Conservation (phyloP, 2,329 filamentous ascomycete species). For the Dactylonectria estremocensis region DNA sequence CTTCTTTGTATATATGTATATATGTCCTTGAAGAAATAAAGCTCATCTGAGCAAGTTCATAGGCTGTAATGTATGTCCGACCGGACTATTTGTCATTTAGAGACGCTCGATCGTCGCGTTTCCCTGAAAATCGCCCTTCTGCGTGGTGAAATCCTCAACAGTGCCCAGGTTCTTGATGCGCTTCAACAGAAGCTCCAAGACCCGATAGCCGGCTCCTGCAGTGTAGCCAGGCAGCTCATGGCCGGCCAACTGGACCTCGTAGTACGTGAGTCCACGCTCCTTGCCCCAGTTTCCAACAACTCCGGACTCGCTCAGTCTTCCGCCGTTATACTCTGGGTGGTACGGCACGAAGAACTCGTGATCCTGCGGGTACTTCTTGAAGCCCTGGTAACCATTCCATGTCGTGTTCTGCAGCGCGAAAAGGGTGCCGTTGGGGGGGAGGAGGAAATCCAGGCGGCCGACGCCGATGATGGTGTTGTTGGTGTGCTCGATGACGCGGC, state of each 20-base stretch:
- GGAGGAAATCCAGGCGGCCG: constrained; percentile 70
- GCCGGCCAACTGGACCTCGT: constrained; percentile 75
- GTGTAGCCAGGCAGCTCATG: constrained; percentile 61
- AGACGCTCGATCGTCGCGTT: neutral
- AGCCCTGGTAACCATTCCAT: constrained; percentile 80
- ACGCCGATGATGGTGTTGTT: constrained; percentile 52
- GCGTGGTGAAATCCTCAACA: constrained; percentile 43
- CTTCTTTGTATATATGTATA: too few species aligned
- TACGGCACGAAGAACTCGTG: constrained; percentile 80
- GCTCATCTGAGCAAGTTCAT: too few species aligned
- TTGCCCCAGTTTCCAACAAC: constrained; percentile 79
- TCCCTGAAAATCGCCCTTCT: constrained; percentile 41
- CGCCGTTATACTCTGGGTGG: constrained; percentile 58
- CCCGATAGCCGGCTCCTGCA: constrained; percentile 48
- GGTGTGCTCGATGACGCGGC: constrained; percentile 50
- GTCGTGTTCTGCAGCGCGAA: constrained; percentile 85
- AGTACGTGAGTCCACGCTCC: constrained; percentile 83
- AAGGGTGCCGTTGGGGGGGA: constrained; percentile 79
- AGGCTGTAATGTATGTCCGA: too few species aligned
- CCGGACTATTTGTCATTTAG: too few species aligned
- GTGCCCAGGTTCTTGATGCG: constrained; percentile 42
- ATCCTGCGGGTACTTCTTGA: constrained; percentile 63
- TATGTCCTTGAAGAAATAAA: too few species aligned
- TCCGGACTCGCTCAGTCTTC: constrained; percentile 72
- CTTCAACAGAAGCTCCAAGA: constrained; percentile 48